Conservation (phyloP, 306 rosid genomes). For the Glycyrrhiza uralensis region DNA sequence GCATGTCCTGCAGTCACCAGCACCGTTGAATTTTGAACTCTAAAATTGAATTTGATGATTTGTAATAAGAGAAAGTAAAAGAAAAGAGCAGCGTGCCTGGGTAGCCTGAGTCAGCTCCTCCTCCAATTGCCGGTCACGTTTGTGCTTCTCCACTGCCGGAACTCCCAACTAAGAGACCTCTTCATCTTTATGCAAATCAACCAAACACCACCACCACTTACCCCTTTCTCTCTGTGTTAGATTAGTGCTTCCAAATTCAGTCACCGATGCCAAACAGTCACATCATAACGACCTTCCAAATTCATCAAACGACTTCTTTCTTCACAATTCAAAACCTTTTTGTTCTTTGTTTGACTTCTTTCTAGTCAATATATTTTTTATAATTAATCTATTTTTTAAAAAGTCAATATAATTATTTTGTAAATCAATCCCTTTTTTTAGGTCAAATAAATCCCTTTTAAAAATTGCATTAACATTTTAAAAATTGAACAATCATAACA, state of each 20-base stretch:
- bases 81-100: constrained; percentile 33
- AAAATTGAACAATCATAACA: too few relatives aligned
- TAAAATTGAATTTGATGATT: background rate
- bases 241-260: background rate
- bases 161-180: constrained; percentile 65
- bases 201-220: too few relatives aligned
- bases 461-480: too few relatives aligned
- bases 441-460: too few relatives aligned
- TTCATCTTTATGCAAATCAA: constrained; percentile 38
- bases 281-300: background rate
- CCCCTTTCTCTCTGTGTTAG: background rate
- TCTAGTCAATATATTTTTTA: too few relatives aligned
- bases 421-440: too few relatives aligned
- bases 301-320: too few relatives aligned
- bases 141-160: constrained; percentile 50
- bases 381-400: too few relatives aligned
- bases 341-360: too few relatives aligned
- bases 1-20: constrained; percentile 56
- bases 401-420: too few relatives aligned
- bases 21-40: constrained; percentile 14
- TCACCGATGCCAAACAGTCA: background rate
- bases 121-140: constrained; percentile 49
- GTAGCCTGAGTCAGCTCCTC: constrained; percentile 79
- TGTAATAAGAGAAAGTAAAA: background rate
- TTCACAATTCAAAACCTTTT: too few relatives aligned